Evolutionary conservation across 164 flowering plant genomes (phyloP), one percentile per base, ranked within the genome.

Genomic region (Dillenia turbinata): DNA sequence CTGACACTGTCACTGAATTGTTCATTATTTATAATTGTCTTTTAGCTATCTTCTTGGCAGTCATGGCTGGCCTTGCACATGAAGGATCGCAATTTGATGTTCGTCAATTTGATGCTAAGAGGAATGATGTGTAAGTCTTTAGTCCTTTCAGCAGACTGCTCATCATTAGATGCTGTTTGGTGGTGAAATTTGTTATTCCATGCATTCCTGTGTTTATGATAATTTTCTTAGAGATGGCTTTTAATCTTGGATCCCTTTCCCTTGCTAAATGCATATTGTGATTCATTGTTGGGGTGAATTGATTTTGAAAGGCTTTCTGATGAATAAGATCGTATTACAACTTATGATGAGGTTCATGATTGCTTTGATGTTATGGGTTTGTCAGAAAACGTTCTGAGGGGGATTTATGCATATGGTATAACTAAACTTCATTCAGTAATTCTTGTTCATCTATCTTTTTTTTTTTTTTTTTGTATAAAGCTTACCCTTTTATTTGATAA

Each of bases 381-480:
- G 72, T 72, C 79, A 44, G 87, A 84, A 66, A 82, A 86, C 63
- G 88, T 86, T 69, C 79, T 86, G 52, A 82, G 92, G 59, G 92
- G 92, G 57, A 86, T 86, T 49, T 86, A 82, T 76, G 92, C 92
- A 9, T 86, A 86, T 62, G 92, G 92, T 84, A 78, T 15, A 46
- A 58, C 40, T 17, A 19, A 8, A 26, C 33, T 26, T 26, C 33
- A 26, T 26, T 26, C 33, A 26, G 33, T 9, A 9, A n/a, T 47
- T 0, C 19, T n/a, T 57, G 10, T 8, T 1, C 10, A 22, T 2
- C 17, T n/a, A 26, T 26, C 33, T n/a, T n/a, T 3, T 56, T 11
- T 22, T 9, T 44, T 49, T 59, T 47, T 44, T 12, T 17, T 14
- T 10, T 44, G 1, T 1, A 24, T 44, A 9, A 12, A 13, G 12